Evolutionary conservation across 2,329 filamentous ascomycete genomes (phyloP).

Genomic region (Alternaria sp.): DNA sequence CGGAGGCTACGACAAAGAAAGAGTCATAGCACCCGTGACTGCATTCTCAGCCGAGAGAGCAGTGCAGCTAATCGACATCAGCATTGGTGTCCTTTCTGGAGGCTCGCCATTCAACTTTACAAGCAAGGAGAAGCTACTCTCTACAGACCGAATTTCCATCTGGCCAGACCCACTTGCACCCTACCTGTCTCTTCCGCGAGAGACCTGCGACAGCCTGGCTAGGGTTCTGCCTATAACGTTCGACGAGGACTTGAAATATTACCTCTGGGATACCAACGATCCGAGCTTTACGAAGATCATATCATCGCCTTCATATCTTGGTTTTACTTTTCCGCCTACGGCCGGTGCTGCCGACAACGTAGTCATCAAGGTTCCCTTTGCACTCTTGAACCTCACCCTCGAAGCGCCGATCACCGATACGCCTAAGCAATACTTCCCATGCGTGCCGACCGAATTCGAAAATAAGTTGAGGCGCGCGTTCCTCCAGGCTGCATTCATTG

Average conservation of each 20-base stretch:
- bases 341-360: slow-evolving; percentile 1
- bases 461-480: slow-evolving; percentile 55
- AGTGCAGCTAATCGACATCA: slow-evolving; percentile 51
- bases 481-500: slow-evolving; percentile 59
- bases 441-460: slow-evolving; percentile 20
- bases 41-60: slow-evolving; percentile 26
- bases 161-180: slow-evolving; percentile 32
- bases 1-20: slow-evolving; percentile 50
- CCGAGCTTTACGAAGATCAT: slow-evolving; percentile 51
- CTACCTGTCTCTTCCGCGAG: slow-evolving; percentile 38
- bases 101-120: slow-evolving; percentile 44
- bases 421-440: slow-evolving; percentile 57
- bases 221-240: slow-evolving; percentile 39
- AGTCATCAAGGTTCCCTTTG: slow-evolving; percentile 56
- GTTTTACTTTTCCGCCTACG: slow-evolving; percentile 53
- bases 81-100: slow-evolving; percentile 54
- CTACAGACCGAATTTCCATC: slow-evolving; percentile 16
- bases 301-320: slow-evolving; percentile 53
- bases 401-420: slow-evolving; percentile 48
- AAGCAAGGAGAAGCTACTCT: slow-evolving; percentile 25
- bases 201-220: slow-evolving; percentile 41
- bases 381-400: slow-evolving; percentile 51
- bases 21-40: slow-evolving; percentile 40
- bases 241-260: slow-evolving; percentile 30
- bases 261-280: slow-evolving; percentile 41